A percentile compares a stretch with the other conserved stretches of the same genome.
Evolutionary conservation across 2,329 filamentous ascomycete species (phyloP).

Genomic region (Fonsecaea monophora): DNA sequence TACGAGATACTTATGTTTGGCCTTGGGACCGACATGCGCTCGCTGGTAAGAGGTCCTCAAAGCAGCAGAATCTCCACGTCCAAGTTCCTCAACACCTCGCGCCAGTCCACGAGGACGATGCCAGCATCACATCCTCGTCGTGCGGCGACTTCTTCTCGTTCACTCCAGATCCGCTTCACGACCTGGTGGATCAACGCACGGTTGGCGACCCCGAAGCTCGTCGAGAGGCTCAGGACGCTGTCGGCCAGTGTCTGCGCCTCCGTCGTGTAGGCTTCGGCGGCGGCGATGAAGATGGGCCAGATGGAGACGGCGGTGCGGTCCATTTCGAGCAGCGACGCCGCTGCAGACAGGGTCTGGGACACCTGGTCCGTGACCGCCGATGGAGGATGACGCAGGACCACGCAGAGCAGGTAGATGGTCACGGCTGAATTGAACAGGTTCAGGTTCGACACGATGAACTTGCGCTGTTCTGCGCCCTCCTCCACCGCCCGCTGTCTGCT

Average conservation of each 20-base stretch:
- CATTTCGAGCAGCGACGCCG: conserved; percentile 19
- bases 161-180: conserved; percentile 22
- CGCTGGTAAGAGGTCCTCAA: conserved; percentile 6
- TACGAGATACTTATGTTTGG: too few species aligned
- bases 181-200: conserved; percentile 20
- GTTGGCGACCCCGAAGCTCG: conserved; percentile 22
- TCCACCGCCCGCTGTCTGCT: conserved; percentile 19
- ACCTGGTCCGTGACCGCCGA: conserved; percentile 22
- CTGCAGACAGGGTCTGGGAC: conserved; percentile 12
- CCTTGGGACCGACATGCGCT: too few species aligned
- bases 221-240: conserved; percentile 20
- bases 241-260: conserved; percentile 25
- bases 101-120: conserved; percentile 21
- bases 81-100: conserved; percentile 18
- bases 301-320: conserved; percentile 25
- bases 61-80: conserved; percentile 22
- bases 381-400: conserved; percentile 22
- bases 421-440: conserved; percentile 24
- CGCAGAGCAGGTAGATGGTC: conserved; percentile 25
- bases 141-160: conserved; percentile 19
- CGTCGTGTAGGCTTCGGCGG: conserved; percentile 25
- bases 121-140: conserved; percentile 19
- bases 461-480: conserved; percentile 17
- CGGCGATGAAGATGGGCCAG: conserved; percentile 29
- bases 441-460: conserved; percentile 25